These are phyloP conservation scores for Helicostylum pulchrum DNA, from an alignment of 192 early-diverging fungal species.

Conservation along the genomic window DNA sequence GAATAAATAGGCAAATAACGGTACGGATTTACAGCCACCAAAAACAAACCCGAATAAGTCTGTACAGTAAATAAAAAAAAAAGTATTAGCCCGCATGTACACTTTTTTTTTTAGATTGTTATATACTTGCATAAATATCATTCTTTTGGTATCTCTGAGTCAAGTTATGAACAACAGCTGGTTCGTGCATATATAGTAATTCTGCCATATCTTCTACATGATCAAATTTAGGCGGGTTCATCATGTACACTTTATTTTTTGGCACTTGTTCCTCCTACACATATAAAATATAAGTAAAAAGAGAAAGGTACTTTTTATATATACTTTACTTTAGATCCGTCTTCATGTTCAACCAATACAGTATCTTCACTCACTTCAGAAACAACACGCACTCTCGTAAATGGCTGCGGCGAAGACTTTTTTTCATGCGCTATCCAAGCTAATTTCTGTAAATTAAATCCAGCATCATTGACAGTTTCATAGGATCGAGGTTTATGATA, in stretches of 20 bases:
- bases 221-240: constrained; percentile 99
- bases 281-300: not conserved
- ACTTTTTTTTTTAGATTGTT: not conserved
- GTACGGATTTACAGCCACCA: constrained; percentile 98
- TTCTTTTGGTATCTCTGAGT: constrained; percentile 86
- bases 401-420: not conserved
- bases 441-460: constrained; percentile 13
- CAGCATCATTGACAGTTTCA: constrained; percentile 3
- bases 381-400: constrained; percentile 6
- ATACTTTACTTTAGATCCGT: not conserved
- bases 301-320: too few relatives aligned
- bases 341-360: constrained; percentile 4
- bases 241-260: constrained; percentile 80
- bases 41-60: constrained; percentile 98
- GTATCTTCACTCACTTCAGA: not conserved
- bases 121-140: constrained; percentile 81
- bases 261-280: not conserved
- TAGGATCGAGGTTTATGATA: constrained; percentile 2
- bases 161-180: constrained; percentile 95
- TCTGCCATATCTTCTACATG: constrained; percentile 98
- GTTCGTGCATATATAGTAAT: constrained; percentile 92
- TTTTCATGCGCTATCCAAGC: constrained; percentile 13
- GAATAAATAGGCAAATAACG: constrained; percentile 88
- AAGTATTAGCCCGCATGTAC: not conserved
- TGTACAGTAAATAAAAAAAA: constrained; percentile 21